Evolutionary conservation across 176 grass and related monocot species (phyloP).

Genomic region (Oryza glumipatula): DNA sequence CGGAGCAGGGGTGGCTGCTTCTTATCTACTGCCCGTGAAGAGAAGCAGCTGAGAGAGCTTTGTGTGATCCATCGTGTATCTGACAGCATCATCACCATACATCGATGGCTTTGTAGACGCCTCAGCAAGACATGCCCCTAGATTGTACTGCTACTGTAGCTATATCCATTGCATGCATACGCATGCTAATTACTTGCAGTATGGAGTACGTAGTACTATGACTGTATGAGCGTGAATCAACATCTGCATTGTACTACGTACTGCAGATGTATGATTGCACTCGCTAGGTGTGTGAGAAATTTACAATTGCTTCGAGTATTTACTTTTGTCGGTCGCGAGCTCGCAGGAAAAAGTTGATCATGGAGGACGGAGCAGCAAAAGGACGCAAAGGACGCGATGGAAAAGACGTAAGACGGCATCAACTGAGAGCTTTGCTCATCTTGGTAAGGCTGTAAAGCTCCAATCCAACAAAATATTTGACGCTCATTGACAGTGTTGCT

Average conservation of each 20-base stretch:
- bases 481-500: neutral
- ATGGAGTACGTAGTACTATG: neutral
- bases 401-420: slow-evolving; percentile 53
- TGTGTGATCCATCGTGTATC: slow-evolving; percentile 26
- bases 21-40: slow-evolving; percentile 38
- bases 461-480: neutral
- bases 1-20: slow-evolving; percentile 3
- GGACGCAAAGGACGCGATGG: neutral
- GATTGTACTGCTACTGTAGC: neutral
- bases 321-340: slow-evolving; percentile 1
- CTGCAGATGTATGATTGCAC: no score
- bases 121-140: slow-evolving; percentile 21
- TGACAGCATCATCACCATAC: slow-evolving; percentile 55
- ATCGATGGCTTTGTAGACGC: slow-evolving; percentile 17
- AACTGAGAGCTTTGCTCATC: slow-evolving; percentile 40
- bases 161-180: neutral
- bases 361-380: slow-evolving; percentile 19
- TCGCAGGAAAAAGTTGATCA: slow-evolving; percentile 38
- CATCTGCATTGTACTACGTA: no score
- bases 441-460: slow-evolving; percentile 52
- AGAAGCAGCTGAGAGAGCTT: neutral
- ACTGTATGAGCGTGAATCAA: no score
- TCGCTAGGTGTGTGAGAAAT: no score
- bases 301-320: neutral
- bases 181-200: neutral